Evolutionary conservation across 768 basidiomycete species (phyloP).

Genomic region (Baorangia bicolor): DNA sequence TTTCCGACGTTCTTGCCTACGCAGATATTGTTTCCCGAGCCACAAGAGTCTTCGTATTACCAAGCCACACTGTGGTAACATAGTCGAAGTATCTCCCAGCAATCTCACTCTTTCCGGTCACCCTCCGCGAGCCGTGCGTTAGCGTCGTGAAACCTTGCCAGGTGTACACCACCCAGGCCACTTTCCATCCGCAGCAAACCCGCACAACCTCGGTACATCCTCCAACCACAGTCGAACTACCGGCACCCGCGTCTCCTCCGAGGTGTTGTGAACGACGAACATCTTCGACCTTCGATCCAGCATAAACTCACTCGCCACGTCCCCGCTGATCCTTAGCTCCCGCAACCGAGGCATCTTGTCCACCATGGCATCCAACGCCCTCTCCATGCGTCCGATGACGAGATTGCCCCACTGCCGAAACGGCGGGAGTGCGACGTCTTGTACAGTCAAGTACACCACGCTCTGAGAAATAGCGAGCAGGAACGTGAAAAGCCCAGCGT

Average conservation of each 20-base stretch:
- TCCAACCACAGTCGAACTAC: slow-evolving; percentile 21
- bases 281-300: slow-evolving; percentile 19
- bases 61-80: neutral
- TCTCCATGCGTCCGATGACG: slow-evolving; percentile 16
- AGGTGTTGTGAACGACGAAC: slow-evolving; percentile 5
- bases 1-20: neutral
- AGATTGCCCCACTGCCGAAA: slow-evolving; percentile 16
- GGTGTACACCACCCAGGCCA: slow-evolving; percentile 26
- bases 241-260: neutral
- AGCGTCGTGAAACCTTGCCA: neutral
- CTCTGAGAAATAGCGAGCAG: slow-evolving; percentile 10
- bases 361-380: slow-evolving; percentile 19
- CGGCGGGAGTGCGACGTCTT: slow-evolving; percentile 21
- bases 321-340: slow-evolving; percentile 20
- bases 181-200: slow-evolving; percentile 18
- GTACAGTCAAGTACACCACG: slow-evolving; percentile 14
- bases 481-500: slow-evolving; percentile 15
- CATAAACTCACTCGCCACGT: slow-evolving; percentile 27
- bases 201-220: slow-evolving; percentile 21
- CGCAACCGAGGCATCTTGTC: slow-evolving; percentile 19
- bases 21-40: neutral
- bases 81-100: neutral
- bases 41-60: neutral
- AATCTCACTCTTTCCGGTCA: neutral
- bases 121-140: neutral